phyloP scores from a whole-genome alignment of 2,329 filamentous ascomycete species.

The Podosphaera fusca region DNA sequence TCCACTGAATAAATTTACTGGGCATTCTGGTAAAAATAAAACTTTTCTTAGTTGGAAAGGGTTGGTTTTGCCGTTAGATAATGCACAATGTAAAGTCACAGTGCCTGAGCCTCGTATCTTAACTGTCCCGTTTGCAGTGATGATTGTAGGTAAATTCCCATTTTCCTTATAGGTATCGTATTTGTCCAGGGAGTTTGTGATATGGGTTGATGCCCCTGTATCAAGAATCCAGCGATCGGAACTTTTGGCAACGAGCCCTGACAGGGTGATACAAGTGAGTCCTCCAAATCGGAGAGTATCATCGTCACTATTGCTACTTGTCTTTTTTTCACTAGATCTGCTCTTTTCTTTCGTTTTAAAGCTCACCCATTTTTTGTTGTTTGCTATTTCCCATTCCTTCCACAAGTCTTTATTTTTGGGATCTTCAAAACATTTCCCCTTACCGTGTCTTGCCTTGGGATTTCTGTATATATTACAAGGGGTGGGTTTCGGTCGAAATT shows the following conservation, averaged over 20 bases:
- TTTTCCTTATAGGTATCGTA: not conserved
- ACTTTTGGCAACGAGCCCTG: not conserved
- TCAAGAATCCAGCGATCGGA: not conserved
- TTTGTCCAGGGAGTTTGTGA: not conserved
- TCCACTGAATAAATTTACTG: not conserved
- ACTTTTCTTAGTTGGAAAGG: not conserved
- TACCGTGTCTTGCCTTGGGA: not conserved
- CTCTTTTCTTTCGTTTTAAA: not conserved
- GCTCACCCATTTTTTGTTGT: not conserved
- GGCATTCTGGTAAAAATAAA: not conserved
- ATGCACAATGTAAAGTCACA: not conserved
- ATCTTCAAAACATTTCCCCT: conserved; percentile 1
- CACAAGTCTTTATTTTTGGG: not conserved
- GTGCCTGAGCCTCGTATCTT: not conserved
- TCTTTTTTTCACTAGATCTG: not conserved
- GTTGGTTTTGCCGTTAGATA: not conserved
- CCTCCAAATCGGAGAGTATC: not conserved
- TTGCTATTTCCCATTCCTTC: not conserved
- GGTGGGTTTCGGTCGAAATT: not conserved
- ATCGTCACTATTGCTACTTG: not conserved
- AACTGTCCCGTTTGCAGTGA: not conserved
- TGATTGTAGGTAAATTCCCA: not conserved
- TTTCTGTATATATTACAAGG: not conserved
- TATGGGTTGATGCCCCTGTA: not conserved
- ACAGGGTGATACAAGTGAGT: not conserved